Conservation (phyloP, 169 alveolate species). For the Eimeria falciformis region DNA sequence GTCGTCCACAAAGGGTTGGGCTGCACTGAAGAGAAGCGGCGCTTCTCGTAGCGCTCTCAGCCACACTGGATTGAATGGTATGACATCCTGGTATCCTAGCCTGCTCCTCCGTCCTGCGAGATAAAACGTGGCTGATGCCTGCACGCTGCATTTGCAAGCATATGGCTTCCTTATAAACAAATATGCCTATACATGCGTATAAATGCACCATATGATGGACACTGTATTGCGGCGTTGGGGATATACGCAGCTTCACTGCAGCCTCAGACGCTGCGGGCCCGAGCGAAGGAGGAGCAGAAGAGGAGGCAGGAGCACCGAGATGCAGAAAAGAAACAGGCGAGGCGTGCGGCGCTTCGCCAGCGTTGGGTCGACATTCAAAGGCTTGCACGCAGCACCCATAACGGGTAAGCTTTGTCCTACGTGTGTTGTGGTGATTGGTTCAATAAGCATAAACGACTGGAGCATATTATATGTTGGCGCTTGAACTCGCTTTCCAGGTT, state of each 20-base stretch:
- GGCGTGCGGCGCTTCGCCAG: slow-evolving; percentile 25
- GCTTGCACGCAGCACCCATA: slow-evolving; percentile 43
- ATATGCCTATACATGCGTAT: too few species aligned
- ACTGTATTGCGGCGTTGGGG: neutral
- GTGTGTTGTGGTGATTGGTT: neutral
- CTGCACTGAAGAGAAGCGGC: slow-evolving; percentile 9
- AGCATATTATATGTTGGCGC: neutral
- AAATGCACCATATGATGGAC: too few species aligned
- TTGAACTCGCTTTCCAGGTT: neutral
- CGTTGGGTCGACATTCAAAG: slow-evolving; percentile 57
- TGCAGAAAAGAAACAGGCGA: slow-evolving; percentile 52
- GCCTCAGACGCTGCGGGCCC: slow-evolving; percentile 2
- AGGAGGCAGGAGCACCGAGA: slow-evolving; percentile 44
- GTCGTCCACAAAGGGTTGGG: slow-evolving; percentile 16
- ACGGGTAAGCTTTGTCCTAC: slow-evolving; percentile 28
- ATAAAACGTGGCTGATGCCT: too few species aligned
- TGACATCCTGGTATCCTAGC: neutral
- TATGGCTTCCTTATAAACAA: too few species aligned
- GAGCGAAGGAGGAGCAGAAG: slow-evolving; percentile 30
- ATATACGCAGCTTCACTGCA: neutral
- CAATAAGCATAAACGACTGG: neutral
- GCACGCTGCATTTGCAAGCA: too few species aligned
- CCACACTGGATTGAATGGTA: neutral
- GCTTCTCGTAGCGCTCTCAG: neutral
- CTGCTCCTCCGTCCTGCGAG: too few species aligned